A percentile compares a stretch with the other conserved stretches of the same genome.
Evolutionary conservation across 345 rosid species (phyloP).

Genomic region (Triadica sebifera): DNA sequence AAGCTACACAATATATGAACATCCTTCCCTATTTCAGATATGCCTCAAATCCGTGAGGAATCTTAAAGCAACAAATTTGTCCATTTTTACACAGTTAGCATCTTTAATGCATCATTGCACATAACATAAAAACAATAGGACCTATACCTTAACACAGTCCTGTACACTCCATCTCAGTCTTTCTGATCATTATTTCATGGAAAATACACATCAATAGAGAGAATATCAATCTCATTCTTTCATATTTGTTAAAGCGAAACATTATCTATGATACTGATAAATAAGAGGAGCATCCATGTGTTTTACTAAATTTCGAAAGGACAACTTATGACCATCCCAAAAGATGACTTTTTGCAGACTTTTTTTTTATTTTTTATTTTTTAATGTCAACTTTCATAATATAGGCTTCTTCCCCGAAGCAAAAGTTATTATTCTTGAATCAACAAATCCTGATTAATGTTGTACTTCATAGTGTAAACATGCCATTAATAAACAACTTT

Average conservation of each 20-base stretch:
- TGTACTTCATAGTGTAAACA: background rate
- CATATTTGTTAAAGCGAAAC: background rate
- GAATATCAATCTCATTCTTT: too few relatives aligned
- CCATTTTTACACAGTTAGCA: background rate
- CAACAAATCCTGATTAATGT: background rate
- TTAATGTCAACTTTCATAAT: background rate
- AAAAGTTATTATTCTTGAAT: background rate
- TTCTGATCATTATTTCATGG: constrained; percentile 6
- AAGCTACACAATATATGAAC: background rate
- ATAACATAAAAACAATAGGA: too few relatives aligned
- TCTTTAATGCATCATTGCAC: background rate
- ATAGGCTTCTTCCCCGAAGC: background rate
- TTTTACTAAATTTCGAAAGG: background rate
- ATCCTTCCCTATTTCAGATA: background rate
- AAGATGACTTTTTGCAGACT: background rate
- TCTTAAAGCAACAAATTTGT: background rate
- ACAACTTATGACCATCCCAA: background rate
- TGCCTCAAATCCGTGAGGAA: background rate
- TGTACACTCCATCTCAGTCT: background rate
- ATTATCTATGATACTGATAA: background rate
- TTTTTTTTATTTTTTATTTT: background rate
- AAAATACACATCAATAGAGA: too few relatives aligned
- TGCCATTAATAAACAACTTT: background rate
- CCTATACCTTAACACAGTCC: background rate
- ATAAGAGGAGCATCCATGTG: background rate